Evolutionary conservation across 176 grass and related monocot genomes (phyloP), one percentile per base, ranked within the genome.

Genomic region (Carex parvula): DNA sequence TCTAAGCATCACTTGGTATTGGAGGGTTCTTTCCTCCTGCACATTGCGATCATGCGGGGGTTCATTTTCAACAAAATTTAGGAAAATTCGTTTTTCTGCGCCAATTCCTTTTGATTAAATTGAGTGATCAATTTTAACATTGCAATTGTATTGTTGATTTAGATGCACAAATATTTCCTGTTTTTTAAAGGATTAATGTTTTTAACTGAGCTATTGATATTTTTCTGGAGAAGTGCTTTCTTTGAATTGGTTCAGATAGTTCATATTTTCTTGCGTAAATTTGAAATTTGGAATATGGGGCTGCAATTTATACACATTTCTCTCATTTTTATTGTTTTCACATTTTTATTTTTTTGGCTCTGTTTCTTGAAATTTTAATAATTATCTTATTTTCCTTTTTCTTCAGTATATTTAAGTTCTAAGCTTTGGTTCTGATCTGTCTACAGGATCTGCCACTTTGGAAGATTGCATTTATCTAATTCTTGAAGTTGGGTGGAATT

Each of bases 401-500:
- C 24, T 9, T 30, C 57, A 30, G 26, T 33, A 18, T 78, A 32
- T 78, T 70, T 32, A 78, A 33, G 14, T 68, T 83, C n/a, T 46
- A 30, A 83, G 3, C 24, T 69, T 83, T 68, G 60, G 18, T 83
- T 32, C 15, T 50, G 56, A 81, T 81, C 64, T 64, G 14, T 58
- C 29, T 18, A 66, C 5, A 83, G 81, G 62, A 50, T 29, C 32
- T 33, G 20, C 18, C 44, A 83, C 68, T 33, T 83, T 30, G 60
- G 80, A 66, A 62, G 24, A 53, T 82, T 26, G 39, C 60, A 48
- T 62, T 46, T 82, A 64, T 82, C 37, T 24, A 37, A 80, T 44
- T 24, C 15, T 81, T 81, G 52, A 52, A 53, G 52, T 8, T 18
- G 26, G 73, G 52, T 16, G 52, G 52, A 78, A 56, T 78, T 78